Percentiles rank a stretch among this genome's conserved stretches.
These are phyloP conservation scores for Hyaloscypha bicolor DNA, from an alignment of 495 filamentous ascomycete genomes.

Conservation along the genomic window DNA sequence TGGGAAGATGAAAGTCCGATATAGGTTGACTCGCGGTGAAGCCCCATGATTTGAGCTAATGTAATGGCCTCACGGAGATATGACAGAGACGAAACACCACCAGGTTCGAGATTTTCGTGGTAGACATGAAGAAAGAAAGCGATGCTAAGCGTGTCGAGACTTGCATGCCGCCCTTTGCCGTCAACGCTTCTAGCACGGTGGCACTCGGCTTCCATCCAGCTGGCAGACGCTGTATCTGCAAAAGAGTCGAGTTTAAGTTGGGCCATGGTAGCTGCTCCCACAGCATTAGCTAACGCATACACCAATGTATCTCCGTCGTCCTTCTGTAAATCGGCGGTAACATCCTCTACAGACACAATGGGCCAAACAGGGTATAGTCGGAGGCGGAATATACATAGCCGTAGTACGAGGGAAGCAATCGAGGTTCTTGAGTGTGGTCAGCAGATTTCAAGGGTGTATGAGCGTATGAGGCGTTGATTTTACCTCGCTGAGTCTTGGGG, in stretches of 20 bases:
- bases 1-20: slow-evolving; percentile 31
- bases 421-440: background rate
- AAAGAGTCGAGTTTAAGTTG: slow-evolving; percentile 44
- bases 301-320: slow-evolving; percentile 40
- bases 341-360: slow-evolving; percentile 44
- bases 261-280: slow-evolving; percentile 48
- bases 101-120: slow-evolving; percentile 46
- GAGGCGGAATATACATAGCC: slow-evolving; percentile 44
- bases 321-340: slow-evolving; percentile 40
- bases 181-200: background rate
- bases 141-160: slow-evolving; percentile 36
- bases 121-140: slow-evolving; percentile 51
- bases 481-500: background rate
- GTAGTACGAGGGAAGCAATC: slow-evolving; percentile 32
- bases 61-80: slow-evolving; percentile 49
- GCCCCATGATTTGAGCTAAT: slow-evolving; percentile 46
- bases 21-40: slow-evolving; percentile 44
- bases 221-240: slow-evolving; percentile 32
- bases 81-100: slow-evolving; percentile 42
- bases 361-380: slow-evolving; percentile 53
- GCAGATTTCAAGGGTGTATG: background rate
- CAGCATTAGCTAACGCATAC: slow-evolving; percentile 43
- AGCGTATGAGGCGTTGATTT: background rate
- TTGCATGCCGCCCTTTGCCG: slow-evolving; percentile 29
- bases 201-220: slow-evolving; percentile 33